A percentile compares a stretch with the other conserved stretches of the same genome.
Conservation (phyloP, 805 yeast genomes). For the Blastobotrys mokoenaii region DNA sequence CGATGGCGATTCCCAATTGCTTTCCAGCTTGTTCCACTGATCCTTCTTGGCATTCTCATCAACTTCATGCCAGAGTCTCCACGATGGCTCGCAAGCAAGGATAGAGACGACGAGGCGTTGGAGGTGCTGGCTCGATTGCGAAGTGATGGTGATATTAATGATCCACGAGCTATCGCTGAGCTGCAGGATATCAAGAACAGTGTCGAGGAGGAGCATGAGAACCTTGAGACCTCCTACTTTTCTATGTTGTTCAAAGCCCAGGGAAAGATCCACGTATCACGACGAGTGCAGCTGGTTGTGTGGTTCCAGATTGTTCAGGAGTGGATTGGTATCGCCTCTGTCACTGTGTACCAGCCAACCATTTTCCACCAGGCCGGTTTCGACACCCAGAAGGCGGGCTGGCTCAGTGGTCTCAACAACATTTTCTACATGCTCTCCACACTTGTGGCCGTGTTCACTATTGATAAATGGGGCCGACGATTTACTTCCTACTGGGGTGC, state of each 20-base stretch:
- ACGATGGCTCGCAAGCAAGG: conserved; percentile 10
- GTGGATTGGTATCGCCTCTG: conserved; percentile 25
- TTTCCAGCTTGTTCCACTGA: conserved; percentile 13
- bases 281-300: conserved; percentile 21
- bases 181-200: conserved; percentile 8
- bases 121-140: conserved; percentile 11
- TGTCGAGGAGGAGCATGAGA: conserved; percentile 8
- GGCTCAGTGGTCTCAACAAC: conserved; percentile 22
- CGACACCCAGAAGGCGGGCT: conserved; percentile 9
- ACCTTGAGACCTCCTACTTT: conserved; percentile 9
- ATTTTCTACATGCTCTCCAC: conserved; percentile 24
- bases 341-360: conserved; percentile 12
- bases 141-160: conserved; percentile 9
- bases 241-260: conserved; percentile 14
- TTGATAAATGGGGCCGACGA: conserved; percentile 25
- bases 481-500: conserved; percentile 21
- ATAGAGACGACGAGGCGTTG: conserved; percentile 7
- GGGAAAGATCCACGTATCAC: conserved; percentile 14
- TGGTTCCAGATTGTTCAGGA: conserved; percentile 33
- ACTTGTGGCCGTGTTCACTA: conserved; percentile 17
- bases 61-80: conserved; percentile 18
- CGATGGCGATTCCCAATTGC: conserved; percentile 16
- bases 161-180: conserved; percentile 9
- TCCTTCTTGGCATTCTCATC: conserved; percentile 7
- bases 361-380: conserved; percentile 29